These are phyloP conservation scores for Trichophyton simii DNA, from an alignment of 2,329 filamentous ascomycete species.

Conservation along the genomic window DNA sequence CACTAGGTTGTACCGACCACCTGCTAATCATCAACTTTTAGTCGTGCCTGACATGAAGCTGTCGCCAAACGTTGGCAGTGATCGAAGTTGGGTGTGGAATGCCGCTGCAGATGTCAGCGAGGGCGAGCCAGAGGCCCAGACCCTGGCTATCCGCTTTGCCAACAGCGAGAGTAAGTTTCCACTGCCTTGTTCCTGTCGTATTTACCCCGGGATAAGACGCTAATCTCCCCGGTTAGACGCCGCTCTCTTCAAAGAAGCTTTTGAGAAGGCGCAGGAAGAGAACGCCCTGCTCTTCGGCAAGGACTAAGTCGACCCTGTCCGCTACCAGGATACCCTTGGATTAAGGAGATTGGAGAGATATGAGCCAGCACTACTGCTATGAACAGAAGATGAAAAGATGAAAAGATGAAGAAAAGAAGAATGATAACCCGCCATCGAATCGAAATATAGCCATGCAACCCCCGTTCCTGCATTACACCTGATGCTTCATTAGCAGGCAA, in stretches of 20 bases:
- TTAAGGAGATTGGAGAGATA: not conserved
- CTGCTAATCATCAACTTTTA: conserved; percentile 26
- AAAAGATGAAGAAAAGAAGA: not conserved
- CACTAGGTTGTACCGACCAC: not conserved
- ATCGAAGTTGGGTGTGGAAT: conserved; percentile 99
- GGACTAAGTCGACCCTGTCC: conserved; percentile 21
- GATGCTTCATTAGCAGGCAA: not conserved
- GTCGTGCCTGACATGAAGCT: conserved; percentile 99
- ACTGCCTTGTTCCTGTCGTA: not conserved
- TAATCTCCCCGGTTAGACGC: conserved; percentile 49
- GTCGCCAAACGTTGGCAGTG: conserved; percentile 91
- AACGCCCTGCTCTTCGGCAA: conserved; percentile 75
- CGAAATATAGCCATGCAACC: not conserved
- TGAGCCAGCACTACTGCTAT: not conserved
- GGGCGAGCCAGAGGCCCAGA: conserved; percentile 91
- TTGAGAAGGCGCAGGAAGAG: conserved; percentile 92
- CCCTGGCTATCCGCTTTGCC: conserved; percentile 91
- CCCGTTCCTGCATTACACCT: not conserved
- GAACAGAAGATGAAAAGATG: too few relatives aligned
- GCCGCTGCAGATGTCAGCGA: conserved; percentile 95
- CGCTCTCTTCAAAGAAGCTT: conserved; percentile 94
- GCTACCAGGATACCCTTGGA: not conserved
- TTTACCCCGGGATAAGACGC: not conserved
- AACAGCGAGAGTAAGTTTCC: conserved; percentile 82
- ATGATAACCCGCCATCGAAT: not conserved